A percentile compares a stretch with the other conserved stretches of the same genome.
Conservation (phyloP, 306 rosid genomes). For the Dryas octopetala region DNA sequence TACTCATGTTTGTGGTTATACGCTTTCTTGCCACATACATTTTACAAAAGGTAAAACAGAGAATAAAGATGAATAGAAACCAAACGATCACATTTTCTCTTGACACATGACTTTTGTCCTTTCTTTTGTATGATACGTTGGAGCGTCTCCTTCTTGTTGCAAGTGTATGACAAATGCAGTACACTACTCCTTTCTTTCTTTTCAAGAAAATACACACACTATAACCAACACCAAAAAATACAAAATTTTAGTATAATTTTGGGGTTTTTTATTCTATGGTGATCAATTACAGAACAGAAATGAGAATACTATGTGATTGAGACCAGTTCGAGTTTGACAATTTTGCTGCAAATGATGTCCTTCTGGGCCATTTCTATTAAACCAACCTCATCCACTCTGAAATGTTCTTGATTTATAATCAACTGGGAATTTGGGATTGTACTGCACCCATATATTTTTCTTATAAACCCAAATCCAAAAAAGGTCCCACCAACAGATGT, state of each 20-base stretch:
- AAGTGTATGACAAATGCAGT: not conserved
- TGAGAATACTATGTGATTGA: not conserved
- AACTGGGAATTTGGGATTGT: not conserved
- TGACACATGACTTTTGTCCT: conserved; percentile 11
- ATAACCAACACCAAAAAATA: not conserved
- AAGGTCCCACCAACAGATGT: conserved; percentile 24
- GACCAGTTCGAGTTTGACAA: not conserved
- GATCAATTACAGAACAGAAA: not conserved
- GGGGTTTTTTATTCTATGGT: not conserved
- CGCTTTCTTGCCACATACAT: conserved; percentile 1
- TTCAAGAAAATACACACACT: not conserved
- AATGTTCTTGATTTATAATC: not conserved
- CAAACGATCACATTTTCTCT: conserved; percentile 1
- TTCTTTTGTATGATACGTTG: conserved; percentile 1
- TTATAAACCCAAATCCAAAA: not conserved
- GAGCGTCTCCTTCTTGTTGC: not conserved
- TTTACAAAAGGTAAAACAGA: conserved; percentile 9
- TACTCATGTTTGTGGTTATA: not conserved
- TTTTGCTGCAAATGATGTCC: not conserved
- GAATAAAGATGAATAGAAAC: not conserved
- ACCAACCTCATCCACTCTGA: not conserved
- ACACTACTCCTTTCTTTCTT: not conserved
- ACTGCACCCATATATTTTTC: not conserved
- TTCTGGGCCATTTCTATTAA: not conserved
- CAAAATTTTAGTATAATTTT: no score